phyloP scores from a whole-genome alignment of 2,329 filamentous ascomycete species.

The Neonectria hederae region DNA sequence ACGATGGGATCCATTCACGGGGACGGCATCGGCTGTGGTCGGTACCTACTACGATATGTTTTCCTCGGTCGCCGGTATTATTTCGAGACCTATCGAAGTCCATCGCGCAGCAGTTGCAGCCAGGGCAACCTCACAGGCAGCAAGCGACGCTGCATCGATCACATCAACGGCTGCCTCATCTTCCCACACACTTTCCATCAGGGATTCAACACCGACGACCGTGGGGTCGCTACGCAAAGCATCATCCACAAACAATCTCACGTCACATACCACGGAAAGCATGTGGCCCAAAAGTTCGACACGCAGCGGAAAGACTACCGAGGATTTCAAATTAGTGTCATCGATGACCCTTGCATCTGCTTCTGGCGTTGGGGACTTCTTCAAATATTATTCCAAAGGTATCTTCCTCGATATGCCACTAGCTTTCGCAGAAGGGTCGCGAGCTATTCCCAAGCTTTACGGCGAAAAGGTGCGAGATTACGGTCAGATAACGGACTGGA shows the following conservation, averaged over 20 bases:
- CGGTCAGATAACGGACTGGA: conserved; percentile 16
- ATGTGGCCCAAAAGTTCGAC: neutral
- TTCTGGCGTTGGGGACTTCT: conserved; percentile 11
- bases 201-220: neutral
- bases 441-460: conserved; percentile 17
- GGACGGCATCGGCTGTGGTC: neutral
- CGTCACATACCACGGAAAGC: neutral
- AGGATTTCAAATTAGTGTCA: neutral
- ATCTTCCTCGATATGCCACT: conserved; percentile 19
- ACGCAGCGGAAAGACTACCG: neutral
- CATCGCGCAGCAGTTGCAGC: conserved; percentile 5
- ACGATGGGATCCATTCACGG: conserved; percentile 33
- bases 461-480: conserved; percentile 22
- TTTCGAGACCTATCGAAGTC: conserved; percentile 23
- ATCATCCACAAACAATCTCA: neutral
- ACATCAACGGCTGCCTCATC: neutral
- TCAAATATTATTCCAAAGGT: conserved; percentile 24
- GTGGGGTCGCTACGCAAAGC: neutral
- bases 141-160: neutral
- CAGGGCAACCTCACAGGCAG: neutral
- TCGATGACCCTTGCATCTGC: conserved; percentile 20
- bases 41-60: conserved; percentile 15
- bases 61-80: conserved; percentile 6
- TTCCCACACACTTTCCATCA: neutral
- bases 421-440: conserved; percentile 29